A percentile compares a stretch with the other conserved stretches of the same genome.
Evolutionary conservation across 176 grass and related monocot genomes (phyloP).

Genomic region (Oryza punctata): DNA sequence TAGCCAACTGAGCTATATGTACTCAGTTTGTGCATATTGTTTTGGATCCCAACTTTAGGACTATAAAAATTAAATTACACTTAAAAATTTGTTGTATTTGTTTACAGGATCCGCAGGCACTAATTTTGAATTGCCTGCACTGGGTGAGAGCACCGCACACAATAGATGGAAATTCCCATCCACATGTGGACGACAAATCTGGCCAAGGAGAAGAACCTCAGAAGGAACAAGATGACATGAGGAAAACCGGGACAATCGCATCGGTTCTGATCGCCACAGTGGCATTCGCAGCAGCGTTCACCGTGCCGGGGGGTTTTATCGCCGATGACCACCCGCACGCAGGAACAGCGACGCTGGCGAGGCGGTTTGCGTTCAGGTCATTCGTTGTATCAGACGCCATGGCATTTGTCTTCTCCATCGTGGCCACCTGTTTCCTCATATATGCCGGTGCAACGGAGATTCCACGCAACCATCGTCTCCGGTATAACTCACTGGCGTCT

Average conservation of each 20-base stretch:
- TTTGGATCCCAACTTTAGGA: too few species aligned
- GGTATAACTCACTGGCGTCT: not conserved
- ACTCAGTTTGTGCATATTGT: too few species aligned
- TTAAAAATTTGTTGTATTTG: too few species aligned
- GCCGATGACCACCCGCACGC: not conserved
- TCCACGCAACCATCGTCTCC: not conserved
- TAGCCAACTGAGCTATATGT: too few species aligned
- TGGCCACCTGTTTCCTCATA: constrained; percentile 10
- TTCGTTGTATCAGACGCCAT: constrained; percentile 23
- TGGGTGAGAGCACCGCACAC: too few species aligned
- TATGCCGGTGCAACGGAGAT: not conserved
- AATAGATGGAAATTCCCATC: too few species aligned
- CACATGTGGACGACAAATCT: too few species aligned
- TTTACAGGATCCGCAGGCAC: too few species aligned
- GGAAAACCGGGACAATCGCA: not conserved
- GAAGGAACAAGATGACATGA: not conserved
- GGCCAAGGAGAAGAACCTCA: too few species aligned
- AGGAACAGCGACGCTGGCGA: not conserved
- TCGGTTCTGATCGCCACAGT: constrained; percentile 38
- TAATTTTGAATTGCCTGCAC: too few species aligned
- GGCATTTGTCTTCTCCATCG: constrained; percentile 19
- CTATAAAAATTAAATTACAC: too few species aligned
- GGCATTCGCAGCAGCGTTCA: constrained; percentile 41
- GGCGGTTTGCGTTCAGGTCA: constrained; percentile 19
- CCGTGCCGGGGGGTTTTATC: constrained; percentile 32